Percentiles rank a stretch among this genome's conserved stretches.
phyloP scores from a whole-genome alignment of 805 yeast genomes.

The Candida sithepensis region DNA sequence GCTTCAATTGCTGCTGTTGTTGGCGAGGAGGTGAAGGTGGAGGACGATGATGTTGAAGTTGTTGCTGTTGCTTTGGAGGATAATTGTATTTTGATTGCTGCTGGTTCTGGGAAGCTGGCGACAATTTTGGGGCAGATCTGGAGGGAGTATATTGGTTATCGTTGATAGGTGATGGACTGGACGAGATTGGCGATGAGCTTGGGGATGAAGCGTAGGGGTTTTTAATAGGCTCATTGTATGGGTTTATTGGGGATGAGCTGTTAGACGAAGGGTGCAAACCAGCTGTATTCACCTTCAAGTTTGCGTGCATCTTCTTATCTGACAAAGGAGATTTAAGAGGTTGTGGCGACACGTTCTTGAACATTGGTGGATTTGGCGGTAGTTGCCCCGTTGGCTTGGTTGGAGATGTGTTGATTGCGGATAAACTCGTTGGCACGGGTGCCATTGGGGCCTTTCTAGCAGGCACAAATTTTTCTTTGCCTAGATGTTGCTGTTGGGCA shows the following conservation, averaged over 20 bases:
- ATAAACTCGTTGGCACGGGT: slow-evolving; percentile 25
- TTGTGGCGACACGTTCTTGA: slow-evolving; percentile 5
- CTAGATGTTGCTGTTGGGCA: slow-evolving; percentile 2
- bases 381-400: slow-evolving; percentile 22
- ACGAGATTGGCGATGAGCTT: slow-evolving; percentile 3
- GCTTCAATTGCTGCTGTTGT: slow-evolving; percentile 13
- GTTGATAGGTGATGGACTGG: slow-evolving; percentile 31
- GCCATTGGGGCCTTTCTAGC: slow-evolving; percentile 40
- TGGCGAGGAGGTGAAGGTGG: slow-evolving; percentile 15
- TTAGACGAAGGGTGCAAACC: slow-evolving; percentile 1
- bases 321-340: not conserved
- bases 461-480: slow-evolving; percentile 29
- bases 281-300: slow-evolving; percentile 16
- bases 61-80: slow-evolving; percentile 6
- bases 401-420: slow-evolving; percentile 8
- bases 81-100: slow-evolving; percentile 5
- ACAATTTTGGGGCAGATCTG: slow-evolving; percentile 6
- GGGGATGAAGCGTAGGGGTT: slow-evolving; percentile 8
- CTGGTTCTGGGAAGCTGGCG: slow-evolving; percentile 9
- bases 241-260: slow-evolving; percentile 5
- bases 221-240: slow-evolving; percentile 3
- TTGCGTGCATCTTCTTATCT: slow-evolving; percentile 14
- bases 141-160: slow-evolving; percentile 28
- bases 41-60: slow-evolving; percentile 10
- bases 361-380: slow-evolving; percentile 24